These are phyloP conservation scores for Apophysomyces variabilis DNA, from an alignment of 371 early-diverging fungal genomes.

Conservation along the genomic window DNA sequence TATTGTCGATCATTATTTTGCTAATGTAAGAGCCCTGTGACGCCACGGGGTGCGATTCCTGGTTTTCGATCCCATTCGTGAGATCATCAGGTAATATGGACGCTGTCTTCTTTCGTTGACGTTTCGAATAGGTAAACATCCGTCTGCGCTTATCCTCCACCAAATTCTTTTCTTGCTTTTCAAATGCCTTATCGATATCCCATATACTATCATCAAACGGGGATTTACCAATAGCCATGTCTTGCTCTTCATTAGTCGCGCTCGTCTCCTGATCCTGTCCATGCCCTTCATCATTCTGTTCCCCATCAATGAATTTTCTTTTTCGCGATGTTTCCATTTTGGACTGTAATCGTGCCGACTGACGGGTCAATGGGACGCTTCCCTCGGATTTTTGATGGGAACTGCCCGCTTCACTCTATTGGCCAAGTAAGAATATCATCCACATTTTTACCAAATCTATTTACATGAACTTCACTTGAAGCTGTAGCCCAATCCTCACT, in stretches of 20 bases:
- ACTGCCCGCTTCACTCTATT: neutral
- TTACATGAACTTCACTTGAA: neutral
- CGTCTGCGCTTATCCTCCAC: neutral
- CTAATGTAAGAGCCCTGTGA: constrained; percentile 2
- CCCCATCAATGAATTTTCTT: neutral
- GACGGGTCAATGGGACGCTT: neutral
- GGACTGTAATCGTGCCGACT: neutral
- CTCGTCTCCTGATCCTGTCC: neutral
- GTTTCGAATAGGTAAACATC: constrained; percentile 10
- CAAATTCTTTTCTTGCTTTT: neutral
- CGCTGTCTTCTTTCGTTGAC: neutral
- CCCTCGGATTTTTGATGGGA: too few species aligned
- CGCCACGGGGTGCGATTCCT: constrained; percentile 1
- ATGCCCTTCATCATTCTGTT: neutral
- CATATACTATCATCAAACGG: constrained; percentile 28
- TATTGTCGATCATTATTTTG: neutral
- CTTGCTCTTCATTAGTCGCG: neutral
- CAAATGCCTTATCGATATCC: constrained; percentile 24
- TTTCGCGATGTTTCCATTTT: neutral
- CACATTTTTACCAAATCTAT: neutral
- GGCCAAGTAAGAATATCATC: neutral
- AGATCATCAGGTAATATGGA: neutral
- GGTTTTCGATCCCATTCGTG: neutral
- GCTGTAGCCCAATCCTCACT: neutral
- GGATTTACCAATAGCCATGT: neutral